Percentiles rank a stretch among this genome's conserved stretches.
These are phyloP conservation scores for Stemphylium beticola DNA, from an alignment of 2,329 filamentous ascomycete genomes.

Conservation along the genomic window DNA sequence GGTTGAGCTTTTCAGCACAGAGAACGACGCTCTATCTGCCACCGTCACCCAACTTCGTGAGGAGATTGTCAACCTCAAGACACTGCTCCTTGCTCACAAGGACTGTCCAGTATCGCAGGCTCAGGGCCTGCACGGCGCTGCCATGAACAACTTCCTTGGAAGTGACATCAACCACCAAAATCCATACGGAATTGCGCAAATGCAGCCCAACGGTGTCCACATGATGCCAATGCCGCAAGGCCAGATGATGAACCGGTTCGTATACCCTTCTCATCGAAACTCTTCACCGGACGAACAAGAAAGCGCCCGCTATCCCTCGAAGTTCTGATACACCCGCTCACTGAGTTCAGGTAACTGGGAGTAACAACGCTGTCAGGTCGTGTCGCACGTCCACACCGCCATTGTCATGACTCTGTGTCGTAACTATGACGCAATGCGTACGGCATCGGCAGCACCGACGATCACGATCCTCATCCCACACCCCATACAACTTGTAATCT, in stretches of 20 bases:
- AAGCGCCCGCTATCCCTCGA: constrained; percentile 33
- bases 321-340: constrained; percentile 38
- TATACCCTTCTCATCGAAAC: constrained; percentile 32
- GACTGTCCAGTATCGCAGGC: constrained; percentile 92
- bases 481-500: constrained; percentile 37
- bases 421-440: constrained; percentile 12
- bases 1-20: constrained; percentile 88
- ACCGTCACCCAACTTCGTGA: constrained; percentile 87
- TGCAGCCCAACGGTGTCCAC: constrained; percentile 50
- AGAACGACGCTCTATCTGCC: constrained; percentile 85
- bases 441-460: constrained; percentile 9
- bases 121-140: constrained; percentile 68
- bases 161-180: constrained; percentile 54
- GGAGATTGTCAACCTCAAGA: constrained; percentile 94
- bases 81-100: constrained; percentile 89
- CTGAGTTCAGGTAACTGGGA: constrained; percentile 39
- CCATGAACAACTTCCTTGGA: constrained; percentile 58
- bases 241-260: constrained; percentile 49
- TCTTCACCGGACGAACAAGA: constrained; percentile 35
- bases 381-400: constrained; percentile 9
- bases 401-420: constrained; percentile 12
- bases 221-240: constrained; percentile 50
- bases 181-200: constrained; percentile 56
- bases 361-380: constrained; percentile 22
- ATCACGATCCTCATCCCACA: constrained; percentile 17